A percentile compares a stretch with the other conserved stretches of the same genome.
These are phyloP conservation scores for Powellomyces hirtus DNA, from an alignment of 192 early-diverging fungal species.

Conservation along the genomic window DNA sequence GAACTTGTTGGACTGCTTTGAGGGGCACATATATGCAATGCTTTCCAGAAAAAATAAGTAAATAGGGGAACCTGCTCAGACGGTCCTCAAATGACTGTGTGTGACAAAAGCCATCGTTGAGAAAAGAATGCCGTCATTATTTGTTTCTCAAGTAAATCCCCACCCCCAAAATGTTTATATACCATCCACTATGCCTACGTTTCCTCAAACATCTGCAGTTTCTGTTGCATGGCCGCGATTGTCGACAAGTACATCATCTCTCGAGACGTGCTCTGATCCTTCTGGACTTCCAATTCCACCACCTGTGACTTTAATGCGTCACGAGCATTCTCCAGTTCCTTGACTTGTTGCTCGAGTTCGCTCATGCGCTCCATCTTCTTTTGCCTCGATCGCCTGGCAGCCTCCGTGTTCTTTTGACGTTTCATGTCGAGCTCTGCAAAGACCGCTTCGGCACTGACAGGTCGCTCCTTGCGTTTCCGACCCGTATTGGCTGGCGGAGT, in stretches of 20 bases:
- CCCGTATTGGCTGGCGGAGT: not conserved
- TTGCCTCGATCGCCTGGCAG: constrained; percentile 86
- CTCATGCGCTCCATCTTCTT: constrained; percentile 69
- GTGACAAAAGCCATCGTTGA: too few relatives aligned
- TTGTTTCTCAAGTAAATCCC: too few relatives aligned
- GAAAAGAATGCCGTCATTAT: too few relatives aligned
- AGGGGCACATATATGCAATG: too few relatives aligned
- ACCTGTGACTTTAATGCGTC: constrained; percentile 18
- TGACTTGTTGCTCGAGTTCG: constrained; percentile 76
- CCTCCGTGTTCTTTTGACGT: constrained; percentile 77
- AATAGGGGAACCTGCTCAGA: too few relatives aligned
- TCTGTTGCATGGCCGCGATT: not conserved
- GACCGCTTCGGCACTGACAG: constrained; percentile 33
- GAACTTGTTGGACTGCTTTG: too few relatives aligned
- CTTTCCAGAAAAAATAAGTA: too few relatives aligned
- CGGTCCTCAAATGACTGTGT: too few relatives aligned
- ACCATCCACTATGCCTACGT: too few relatives aligned
- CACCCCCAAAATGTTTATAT: too few relatives aligned
- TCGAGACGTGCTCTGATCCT: too few relatives aligned
- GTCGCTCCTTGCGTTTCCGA: constrained; percentile 46
- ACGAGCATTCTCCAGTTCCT: constrained; percentile 63
- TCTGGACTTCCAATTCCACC: constrained; percentile 10
- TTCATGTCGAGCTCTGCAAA: constrained; percentile 43
- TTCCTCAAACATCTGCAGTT: not conserved
- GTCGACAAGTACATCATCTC: not conserved